Evolutionary conservation across 2,329 filamentous ascomycete species (phyloP), one percentile per base, ranked within the genome.

Genomic region (Fusarium solani-melongenae): DNA sequence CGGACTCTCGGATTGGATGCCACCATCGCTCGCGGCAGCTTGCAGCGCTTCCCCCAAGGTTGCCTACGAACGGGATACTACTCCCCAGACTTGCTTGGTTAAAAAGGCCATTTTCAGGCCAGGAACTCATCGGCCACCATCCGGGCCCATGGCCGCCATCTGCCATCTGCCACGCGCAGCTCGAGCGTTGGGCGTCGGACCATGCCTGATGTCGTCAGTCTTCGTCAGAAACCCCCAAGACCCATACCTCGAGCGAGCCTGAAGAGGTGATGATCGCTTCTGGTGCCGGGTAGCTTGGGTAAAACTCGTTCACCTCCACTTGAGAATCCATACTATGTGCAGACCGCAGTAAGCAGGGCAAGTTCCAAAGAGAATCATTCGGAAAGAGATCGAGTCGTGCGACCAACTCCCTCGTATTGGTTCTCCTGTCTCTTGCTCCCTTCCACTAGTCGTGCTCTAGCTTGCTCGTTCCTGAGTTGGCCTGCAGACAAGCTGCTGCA

Each of bases 401-500:
- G 64, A 58, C 64, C 64, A 44, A 55, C 51, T 59, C 71, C 53
- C 71, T 66, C 67, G 71, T 63, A 66, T 66, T 74, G 62, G 60
- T 46, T 59, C 41, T 67, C 29, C 31, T 60, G 51, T 57, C 27
- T 56, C 29, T 65, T 72, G 62, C 62, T 64, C 64, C 65, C 51
- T 56, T 71, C 61, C 62, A 17, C 61, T 76, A 74, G 64, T 34
- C 36, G 51, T 69, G 31, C 53, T 58, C 49, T 78, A 70, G 72
- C 67, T 55, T 72, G 57, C 66, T 68, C 67, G 75, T 75, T 72
- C 73, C 73, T 74, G 67, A 68, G 59, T 57, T 76, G 75, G 64
- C 60, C 66, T 67, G 70, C 67, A 69, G 72, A 64, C 33, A 59
- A 65, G 58, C 70, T 76, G 71, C 73, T 76, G 71, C 73, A 73